Percentiles rank a stretch among this genome's conserved stretches.
phyloP scores from a whole-genome alignment of 352 stramenopile species.

The Phytopythium mirpurense region DNA sequence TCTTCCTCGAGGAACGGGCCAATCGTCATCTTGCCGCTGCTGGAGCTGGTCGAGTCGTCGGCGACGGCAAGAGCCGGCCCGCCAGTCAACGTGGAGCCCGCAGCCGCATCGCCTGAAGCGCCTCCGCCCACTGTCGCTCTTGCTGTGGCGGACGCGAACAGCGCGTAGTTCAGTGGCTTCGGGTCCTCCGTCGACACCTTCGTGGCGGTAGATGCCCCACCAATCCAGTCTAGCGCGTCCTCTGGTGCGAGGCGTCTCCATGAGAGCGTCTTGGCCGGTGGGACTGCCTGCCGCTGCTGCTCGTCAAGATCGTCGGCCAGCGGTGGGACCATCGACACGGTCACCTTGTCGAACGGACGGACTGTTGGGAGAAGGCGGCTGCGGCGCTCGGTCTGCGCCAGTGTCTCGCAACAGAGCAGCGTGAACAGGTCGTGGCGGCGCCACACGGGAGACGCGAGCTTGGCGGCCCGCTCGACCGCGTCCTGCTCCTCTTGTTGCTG shows the following conservation, averaged over 20 bases:
- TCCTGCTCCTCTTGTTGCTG: background rate
- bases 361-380: slow-evolving; percentile 56
- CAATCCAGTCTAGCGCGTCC: slow-evolving; percentile 61
- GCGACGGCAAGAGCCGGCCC: slow-evolving; percentile 3
- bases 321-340: slow-evolving; percentile 6
- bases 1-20: slow-evolving; percentile 82
- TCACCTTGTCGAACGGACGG: slow-evolving; percentile 42
- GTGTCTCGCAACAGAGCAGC: slow-evolving; percentile 57
- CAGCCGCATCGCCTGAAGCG: background rate
- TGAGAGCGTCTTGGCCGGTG: slow-evolving; percentile 32
- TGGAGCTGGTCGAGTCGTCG: slow-evolving; percentile 3
- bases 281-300: background rate
- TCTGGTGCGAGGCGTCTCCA: slow-evolving; percentile 72
- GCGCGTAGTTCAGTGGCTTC: slow-evolving; percentile 43
- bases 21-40: slow-evolving; percentile 53
- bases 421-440: slow-evolving; percentile 49
- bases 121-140: slow-evolving; percentile 4
- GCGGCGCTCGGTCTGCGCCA: slow-evolving; percentile 53
- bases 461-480: background rate
- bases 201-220: slow-evolving; percentile 24
- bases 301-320: slow-evolving; percentile 1
- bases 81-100: background rate
- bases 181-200: slow-evolving; percentile 51
- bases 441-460: slow-evolving; percentile 12
- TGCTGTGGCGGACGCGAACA: slow-evolving; percentile 26